Base-by-base conservation (phyloP, 768 basidiomycete species). In the Termitomyces sp. region DNA sequence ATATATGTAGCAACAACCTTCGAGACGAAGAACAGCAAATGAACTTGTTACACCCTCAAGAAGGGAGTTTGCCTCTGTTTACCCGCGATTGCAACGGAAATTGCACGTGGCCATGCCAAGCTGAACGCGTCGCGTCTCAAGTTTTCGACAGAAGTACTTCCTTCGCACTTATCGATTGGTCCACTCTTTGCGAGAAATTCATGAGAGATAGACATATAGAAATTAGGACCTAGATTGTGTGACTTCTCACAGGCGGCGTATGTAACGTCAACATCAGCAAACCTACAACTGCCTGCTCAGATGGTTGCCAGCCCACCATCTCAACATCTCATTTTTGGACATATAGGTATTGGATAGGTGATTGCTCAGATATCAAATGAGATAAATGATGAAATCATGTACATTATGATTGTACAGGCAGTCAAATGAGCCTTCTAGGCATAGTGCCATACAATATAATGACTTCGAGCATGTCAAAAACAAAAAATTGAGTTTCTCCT, bases 71-170 rank as follows among this genome's bases (percentile, higher is more conserved):
- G 45, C 37, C 37, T 34, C 25, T 64, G 52, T 64, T 64, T 55
- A 38, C 48, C 15, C 57, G 52, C 60, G 63, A 56, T 64, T 59
- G 29, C 42, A 56, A 32, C 63, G 63, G 63, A 61, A 54, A 55
- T 61, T 31, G 12, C 60, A 62, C 47, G 59, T 60, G 59, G 36
- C 15, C 17, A 29, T 31, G 52, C 59, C 51, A 46, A 60, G 59
- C 32, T 8, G 11, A 42, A 38, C 52, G 38, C 50, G 56, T 55
- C 43, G 55, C 55, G 32, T 56, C 40, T 17, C 25, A 25, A 25
- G 25, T 36, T 45, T 31, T 31, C 29, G 12, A 38, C 5, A 5
- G 37, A 40, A 29, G 25, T 32, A 54, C 31, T 48, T 29, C 31
- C 31, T 49, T n/a, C 46, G n/a, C 46, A 10, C 46, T 47, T 47